These are phyloP conservation scores for Leccinellum albellum DNA, from an alignment of 768 basidiomycete species.

Conservation along the genomic window DNA sequence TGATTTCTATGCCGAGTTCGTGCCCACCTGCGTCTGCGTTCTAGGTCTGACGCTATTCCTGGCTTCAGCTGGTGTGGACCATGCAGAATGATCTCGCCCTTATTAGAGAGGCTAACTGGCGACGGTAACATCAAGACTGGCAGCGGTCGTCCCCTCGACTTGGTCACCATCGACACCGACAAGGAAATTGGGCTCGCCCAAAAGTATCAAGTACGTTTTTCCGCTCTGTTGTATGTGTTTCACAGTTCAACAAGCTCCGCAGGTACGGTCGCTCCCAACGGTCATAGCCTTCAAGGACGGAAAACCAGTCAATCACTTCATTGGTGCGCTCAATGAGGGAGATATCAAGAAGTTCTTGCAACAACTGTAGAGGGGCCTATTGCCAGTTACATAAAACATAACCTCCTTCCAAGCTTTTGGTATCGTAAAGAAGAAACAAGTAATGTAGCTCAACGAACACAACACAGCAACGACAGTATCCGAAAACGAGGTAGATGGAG, in stretches of 20 bases:
- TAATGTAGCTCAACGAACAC: slow-evolving; percentile 9
- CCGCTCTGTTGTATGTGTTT: not conserved
- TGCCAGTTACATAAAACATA: not conserved
- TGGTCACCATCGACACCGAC: slow-evolving; percentile 68
- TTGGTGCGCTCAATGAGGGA: slow-evolving; percentile 51
- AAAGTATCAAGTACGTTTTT: slow-evolving; percentile 41
- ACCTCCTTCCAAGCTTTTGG: slow-evolving; percentile 1
- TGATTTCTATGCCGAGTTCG: slow-evolving; percentile 80
- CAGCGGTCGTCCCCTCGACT: slow-evolving; percentile 57
- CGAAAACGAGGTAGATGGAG: slow-evolving; percentile 6
- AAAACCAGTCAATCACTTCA: slow-evolving; percentile 53
- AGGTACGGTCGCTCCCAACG: slow-evolving; percentile 78
- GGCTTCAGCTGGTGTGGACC: slow-evolving; percentile 70
- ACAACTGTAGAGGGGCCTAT: slow-evolving; percentile 25
- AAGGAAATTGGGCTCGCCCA: slow-evolving; percentile 48
- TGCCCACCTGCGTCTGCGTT: slow-evolving; percentile 10
- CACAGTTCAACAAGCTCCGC: not conserved
- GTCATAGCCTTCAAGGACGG: slow-evolving; percentile 75
- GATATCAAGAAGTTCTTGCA: slow-evolving; percentile 46
- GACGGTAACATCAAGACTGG: slow-evolving; percentile 45
- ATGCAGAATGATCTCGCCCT: slow-evolving; percentile 68
- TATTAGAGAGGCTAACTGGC: slow-evolving; percentile 56
- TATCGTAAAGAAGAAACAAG: slow-evolving; percentile 10
- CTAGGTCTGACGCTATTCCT: slow-evolving; percentile 1
- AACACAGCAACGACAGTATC: slow-evolving; percentile 5